Percentiles rank a stretch among this genome's conserved stretches.
Evolutionary conservation across 2,329 filamentous ascomycete genomes (phyloP).

Genomic region (Fusarium compactum): DNA sequence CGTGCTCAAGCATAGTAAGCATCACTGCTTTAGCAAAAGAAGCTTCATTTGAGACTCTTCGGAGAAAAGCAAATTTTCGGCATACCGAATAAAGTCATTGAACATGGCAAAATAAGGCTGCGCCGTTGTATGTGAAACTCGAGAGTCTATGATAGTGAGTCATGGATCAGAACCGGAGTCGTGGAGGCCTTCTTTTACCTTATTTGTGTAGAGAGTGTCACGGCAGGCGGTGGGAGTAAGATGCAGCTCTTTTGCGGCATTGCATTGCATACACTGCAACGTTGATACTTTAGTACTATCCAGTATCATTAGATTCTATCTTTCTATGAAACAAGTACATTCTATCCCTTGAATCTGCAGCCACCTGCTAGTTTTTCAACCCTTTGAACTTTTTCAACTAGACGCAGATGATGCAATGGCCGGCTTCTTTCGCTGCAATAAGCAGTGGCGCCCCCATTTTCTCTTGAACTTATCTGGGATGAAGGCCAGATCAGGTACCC

Average conservation of each 20-base stretch:
- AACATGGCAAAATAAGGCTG: neutral
- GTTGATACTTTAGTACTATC: slow-evolving; percentile 3
- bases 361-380: neutral
- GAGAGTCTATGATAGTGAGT: neutral
- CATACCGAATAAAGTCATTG: neutral
- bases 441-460: slow-evolving; percentile 89
- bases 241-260: neutral
- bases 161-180: neutral
- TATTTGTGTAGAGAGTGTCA: neutral
- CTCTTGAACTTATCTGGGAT: slow-evolving; percentile 78
- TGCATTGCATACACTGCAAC: slow-evolving; percentile 5
- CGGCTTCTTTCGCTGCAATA: slow-evolving; percentile 71
- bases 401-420: neutral
- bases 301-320: neutral
- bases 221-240: slow-evolving; percentile 15
- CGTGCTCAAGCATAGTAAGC: neutral
- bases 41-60: neutral
- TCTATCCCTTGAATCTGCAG: slow-evolving; percentile 10
- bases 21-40: neutral
- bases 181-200: neutral
- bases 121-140: neutral
- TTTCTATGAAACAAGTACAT: slow-evolving; percentile 7
- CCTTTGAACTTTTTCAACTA: neutral
- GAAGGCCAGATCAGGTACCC: slow-evolving; percentile 79
- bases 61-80: neutral